Conservation (phyloP, 176 grass and related monocot genomes). For the Oryza glaberrima region DNA sequence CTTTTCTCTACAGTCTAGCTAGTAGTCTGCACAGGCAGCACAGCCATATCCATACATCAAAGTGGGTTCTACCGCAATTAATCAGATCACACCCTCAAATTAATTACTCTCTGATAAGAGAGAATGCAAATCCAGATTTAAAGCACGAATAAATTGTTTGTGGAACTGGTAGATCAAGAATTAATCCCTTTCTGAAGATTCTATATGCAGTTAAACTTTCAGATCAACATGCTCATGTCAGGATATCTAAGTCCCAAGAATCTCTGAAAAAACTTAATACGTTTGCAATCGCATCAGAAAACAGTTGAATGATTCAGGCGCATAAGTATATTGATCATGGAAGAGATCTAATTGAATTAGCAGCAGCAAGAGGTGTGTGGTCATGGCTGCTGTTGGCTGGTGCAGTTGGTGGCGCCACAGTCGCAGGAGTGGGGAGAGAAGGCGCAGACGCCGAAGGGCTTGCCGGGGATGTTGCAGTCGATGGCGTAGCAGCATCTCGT, state of each 20-base stretch:
- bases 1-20: neutral
- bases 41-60: neutral
- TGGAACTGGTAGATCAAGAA: neutral
- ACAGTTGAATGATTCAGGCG: neutral
- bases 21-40: neutral
- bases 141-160: neutral
- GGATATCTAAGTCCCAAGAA: neutral
- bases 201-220: neutral
- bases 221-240: neutral
- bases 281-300: neutral
- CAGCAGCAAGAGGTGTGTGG: no score
- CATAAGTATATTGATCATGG: neutral
- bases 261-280: neutral
- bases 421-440: constrained; percentile 67
- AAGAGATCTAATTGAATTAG: neutral
- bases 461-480: constrained; percentile 78
- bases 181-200: neutral
- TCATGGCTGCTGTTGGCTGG: constrained; percentile 14
- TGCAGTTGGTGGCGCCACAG: constrained; percentile 55
- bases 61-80: neutral
- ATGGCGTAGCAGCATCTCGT: constrained; percentile 80
- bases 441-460: constrained; percentile 78
- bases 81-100: neutral
- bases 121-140: neutral
- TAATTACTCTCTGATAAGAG: neutral